Evolutionary conservation across 2,329 filamentous ascomycete genomes (phyloP), one percentile per base, ranked within the genome.

Genomic region (Gyromitra esculenta): DNA sequence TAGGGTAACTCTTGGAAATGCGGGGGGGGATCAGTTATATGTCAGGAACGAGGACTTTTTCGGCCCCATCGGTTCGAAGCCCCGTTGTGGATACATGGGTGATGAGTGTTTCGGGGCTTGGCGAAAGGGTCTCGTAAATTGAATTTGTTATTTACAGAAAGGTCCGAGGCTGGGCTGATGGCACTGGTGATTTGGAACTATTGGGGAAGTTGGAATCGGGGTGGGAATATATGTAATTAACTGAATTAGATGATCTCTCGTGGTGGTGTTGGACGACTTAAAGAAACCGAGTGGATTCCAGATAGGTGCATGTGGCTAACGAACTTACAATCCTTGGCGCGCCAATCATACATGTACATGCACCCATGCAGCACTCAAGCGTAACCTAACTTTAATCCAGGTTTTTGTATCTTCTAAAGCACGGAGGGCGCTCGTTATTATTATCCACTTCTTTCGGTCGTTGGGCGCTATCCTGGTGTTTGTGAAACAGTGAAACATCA

Each of bases 61-160:
- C 72, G 72, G 72, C 52, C 65, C 52, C 48, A 56, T 67, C 64
- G 71, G 71, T 74, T 68, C 65, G 45, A 60, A 52, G 69, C 64
- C 71, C 71, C 56, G 41, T 50, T 56, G 41, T 69, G 64, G 64
- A 65, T 57, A 41, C 64, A 69, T 69, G 65, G 65, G 57, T 75
- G 39, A 50, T 75, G 39, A 43, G 41, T 57, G 41, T 57, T 43
- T 45, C 37, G 21, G 39, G 69, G 57, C 72, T 75, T 75, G 65
- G 65, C 72, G 5, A 48, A 25, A 59, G 2, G 25, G 25, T 35
- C 50, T 54, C 11, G 57, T 62, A 69, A 13, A 57, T 69, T 69
- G 39, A 39, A 62, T 52, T 39, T 5, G 35, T 15, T 62, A 62
- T 50, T 39, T 31, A 31, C 25, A 68, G 21, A 67, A 13, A 56